Base-by-base conservation (phyloP, 768 basidiomycete genomes). In the Pisolithus albus region DNA sequence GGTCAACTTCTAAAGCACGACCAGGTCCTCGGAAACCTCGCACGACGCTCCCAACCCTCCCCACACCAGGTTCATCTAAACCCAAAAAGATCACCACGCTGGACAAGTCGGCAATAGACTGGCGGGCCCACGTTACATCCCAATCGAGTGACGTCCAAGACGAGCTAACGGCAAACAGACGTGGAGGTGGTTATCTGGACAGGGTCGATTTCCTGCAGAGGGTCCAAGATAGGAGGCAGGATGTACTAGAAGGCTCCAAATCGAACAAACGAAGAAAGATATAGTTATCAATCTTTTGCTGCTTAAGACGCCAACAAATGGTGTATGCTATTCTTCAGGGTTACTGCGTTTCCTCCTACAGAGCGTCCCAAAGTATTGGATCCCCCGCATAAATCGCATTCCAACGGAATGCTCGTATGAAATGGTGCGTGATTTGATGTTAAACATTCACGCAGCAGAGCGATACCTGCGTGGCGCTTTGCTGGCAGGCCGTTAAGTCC, bases 71-170 rank as follows among this genome's bases (percentile, higher is more conserved):
- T 7, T 53, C 73, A 1, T 70, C 67, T 36, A 88, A 84, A 60
- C 72, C 82, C 2, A 88, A 86, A 64, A 92, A 87, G 67, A 73
- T 93, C 7, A 82, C 86, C 21, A 92, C 88, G 23, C 73, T 93
- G 13, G 88, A 91, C 55, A 92, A 92, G 64, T 89, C 87, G 0
- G 81, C 85, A 11, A 81, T 93, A 79, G 91, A 93, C 62, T 93
- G 91, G 91, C 75, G 76, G 26, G 67, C 79, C 0, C 88, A 92
- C 58, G 66, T 89, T 13, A 66, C 74, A 18, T 54, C 75, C 0
- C 67, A 76, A 47, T 59, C 66, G 23, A 60, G 64, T 18, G 76
- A 72, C 3, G 61, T 84, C 8, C 76, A 80, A 53, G 83, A 89
- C 57, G 86, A 88, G 54, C 74, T 93, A n/a, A 80, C 86, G 46